Conservation (phyloP, 2,329 filamentous ascomycete species). For the Metarhizium brunneum region DNA sequence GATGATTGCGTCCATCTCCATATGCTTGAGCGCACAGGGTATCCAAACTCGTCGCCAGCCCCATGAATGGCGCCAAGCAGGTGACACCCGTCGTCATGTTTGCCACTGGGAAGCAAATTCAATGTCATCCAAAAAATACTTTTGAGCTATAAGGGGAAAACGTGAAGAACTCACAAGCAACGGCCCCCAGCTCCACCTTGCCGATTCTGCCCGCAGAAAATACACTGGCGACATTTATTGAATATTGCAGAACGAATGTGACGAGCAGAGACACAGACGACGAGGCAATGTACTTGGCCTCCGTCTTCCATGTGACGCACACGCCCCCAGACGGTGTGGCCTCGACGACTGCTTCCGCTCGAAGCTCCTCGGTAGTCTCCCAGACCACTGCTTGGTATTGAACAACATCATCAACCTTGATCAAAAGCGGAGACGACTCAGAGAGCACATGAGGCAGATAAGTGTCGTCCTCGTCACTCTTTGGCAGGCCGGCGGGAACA, state of each 20-base stretch:
- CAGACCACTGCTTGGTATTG: no score
- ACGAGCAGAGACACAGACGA: conserved; percentile 58
- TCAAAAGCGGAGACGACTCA: no score
- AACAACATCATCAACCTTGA: no score
- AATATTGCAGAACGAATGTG: conserved; percentile 70
- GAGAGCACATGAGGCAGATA: no score
- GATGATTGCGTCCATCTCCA: conserved; percentile 73
- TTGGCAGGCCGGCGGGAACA: no score
- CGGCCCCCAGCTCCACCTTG: conserved; percentile 39
- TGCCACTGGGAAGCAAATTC: conserved; percentile 16
- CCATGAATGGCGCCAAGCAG: conserved; percentile 66
- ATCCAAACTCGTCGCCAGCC: conserved; percentile 76
- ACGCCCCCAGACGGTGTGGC: no score
- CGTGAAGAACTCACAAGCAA: conserved; percentile 19
- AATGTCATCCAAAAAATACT: no score
- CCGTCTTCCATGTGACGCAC: conserved; percentile 63
- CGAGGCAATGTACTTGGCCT: conserved; percentile 65
- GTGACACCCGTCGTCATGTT: conserved; percentile 73
- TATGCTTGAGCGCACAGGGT: conserved; percentile 89
- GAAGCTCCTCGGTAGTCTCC: no score
- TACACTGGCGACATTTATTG: conserved; percentile 64
- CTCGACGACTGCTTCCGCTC: no score
- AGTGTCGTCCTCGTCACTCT: no score
- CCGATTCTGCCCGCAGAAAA: conserved; percentile 67
- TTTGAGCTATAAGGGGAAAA: neutral